Conservation (phyloP, 1,139 yeast species). For the Tardiomyces digboiensis region DNA sequence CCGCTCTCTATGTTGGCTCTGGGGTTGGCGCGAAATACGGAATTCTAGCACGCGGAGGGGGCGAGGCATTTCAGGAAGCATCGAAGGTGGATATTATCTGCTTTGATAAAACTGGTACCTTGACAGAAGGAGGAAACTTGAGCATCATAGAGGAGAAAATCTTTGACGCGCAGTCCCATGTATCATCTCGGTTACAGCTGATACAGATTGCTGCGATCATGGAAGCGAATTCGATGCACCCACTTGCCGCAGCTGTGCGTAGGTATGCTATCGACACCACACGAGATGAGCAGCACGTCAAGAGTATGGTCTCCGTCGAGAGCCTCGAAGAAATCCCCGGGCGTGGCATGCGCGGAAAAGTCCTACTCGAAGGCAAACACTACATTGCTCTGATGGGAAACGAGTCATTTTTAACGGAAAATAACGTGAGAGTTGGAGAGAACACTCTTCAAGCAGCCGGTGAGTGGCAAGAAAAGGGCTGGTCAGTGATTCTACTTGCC, state of each 20-base stretch:
- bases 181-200: constrained; percentile 13
- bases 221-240: constrained; percentile 62
- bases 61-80: constrained; percentile 74
- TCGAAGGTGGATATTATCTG: constrained; percentile 54
- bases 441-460: constrained; percentile 26
- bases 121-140: constrained; percentile 49
- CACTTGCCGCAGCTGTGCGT: constrained; percentile 52
- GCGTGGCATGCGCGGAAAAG: constrained; percentile 43
- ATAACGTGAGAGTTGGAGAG: constrained; percentile 28
- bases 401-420: constrained; percentile 44
- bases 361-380: constrained; percentile 20
- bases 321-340: constrained; percentile 47
- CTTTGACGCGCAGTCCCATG: constrained; percentile 10
- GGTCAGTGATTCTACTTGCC: constrained; percentile 53
- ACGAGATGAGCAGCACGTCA: constrained; percentile 4
- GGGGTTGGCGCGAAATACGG: constrained; percentile 78
- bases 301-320: constrained; percentile 33
- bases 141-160: constrained; percentile 24
- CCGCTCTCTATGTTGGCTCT: constrained; percentile 86
- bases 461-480: constrained; percentile 53
- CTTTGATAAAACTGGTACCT: constrained; percentile 75
- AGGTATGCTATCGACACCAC: constrained; percentile 27
- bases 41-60: constrained; percentile 74
- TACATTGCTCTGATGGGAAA: constrained; percentile 45
- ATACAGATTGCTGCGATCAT: constrained; percentile 48